phyloP scores from a whole-genome alignment of 2,329 filamentous ascomycete genomes.

The Capronia americana region DNA sequence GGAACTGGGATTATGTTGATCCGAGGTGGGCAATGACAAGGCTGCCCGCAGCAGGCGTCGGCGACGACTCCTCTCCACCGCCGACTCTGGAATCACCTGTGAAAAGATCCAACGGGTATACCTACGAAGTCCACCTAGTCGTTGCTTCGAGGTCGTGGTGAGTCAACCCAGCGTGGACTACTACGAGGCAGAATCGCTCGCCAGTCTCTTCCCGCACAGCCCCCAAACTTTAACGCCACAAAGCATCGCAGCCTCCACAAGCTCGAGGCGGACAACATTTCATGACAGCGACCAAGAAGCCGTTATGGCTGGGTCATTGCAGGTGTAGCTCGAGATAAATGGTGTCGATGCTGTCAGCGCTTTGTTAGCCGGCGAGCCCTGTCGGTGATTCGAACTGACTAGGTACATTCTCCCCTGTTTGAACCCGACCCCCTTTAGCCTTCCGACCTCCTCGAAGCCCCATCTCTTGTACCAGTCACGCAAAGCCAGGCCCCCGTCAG shows the following conservation, averaged over 20 bases:
- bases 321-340: slow-evolving; percentile 32
- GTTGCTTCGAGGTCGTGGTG: background rate
- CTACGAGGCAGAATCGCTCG: background rate
- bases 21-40: background rate
- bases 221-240: slow-evolving; percentile 4
- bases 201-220: background rate
- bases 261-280: background rate
- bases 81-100: background rate
- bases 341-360: slow-evolving; percentile 26
- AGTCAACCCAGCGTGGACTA: background rate
- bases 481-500: slow-evolving; percentile 44
- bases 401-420: slow-evolving; percentile 50
- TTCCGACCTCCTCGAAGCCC: slow-evolving; percentile 49
- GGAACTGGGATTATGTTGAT: background rate
- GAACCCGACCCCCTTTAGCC: slow-evolving; percentile 47
- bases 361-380: slow-evolving; percentile 6
- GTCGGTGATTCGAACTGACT: slow-evolving; percentile 26
- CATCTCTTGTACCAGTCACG: slow-evolving; percentile 47
- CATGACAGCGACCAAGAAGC: background rate
- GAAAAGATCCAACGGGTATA: background rate
- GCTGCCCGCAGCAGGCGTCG: background rate
- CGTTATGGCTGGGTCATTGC: slow-evolving; percentile 3
- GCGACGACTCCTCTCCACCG: background rate
- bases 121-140: background rate
- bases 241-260: background rate